Base-by-base conservation (phyloP, 371 early-diverging fungal species). In the Smittium culicis region DNA sequence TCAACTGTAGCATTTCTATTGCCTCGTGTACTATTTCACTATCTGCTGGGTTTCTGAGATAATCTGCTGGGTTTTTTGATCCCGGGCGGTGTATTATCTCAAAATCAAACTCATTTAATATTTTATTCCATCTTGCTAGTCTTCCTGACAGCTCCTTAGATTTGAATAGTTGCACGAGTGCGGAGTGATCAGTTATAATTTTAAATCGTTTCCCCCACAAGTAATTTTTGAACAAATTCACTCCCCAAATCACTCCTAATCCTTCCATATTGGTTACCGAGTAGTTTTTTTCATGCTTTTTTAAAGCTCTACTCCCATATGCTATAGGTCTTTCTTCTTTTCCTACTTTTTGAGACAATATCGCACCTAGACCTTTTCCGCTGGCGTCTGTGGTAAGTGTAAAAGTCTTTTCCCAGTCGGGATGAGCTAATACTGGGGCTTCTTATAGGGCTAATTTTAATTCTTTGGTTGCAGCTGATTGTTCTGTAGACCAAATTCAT, bases 241-340 rank as follows among this genome's bases (percentile, higher is more conserved):
- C n/a, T 27, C 29, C n/a, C 60, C 60, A 59, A 27, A n/a, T n/a
- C 29, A 59, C 60, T 31, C 16, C 60, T 11, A 59, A 11, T 59
- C 60, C 60, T 31, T 59, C 60, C n/a, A 59, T 5, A n/a, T 59
- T 27, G 11, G 29, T 79, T 29, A 59, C 31, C n/a, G 14, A 59
- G n/a, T 59, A 59, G n/a, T 59, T 59, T 59, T 32, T 5, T 59
- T 59, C 60, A 16, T 27, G 29, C n/a, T 59, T 59, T 5, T 59
- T 59, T 59, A 31, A 29, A 14, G 5, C n/a, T 59, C 60, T 5
- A n/a, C 60, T n/a, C n/a, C 29, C n/a, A 11, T 59, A 59, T 59
- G 27, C 60, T 29, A 59, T 59, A 11, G 60, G 60, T 59, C 5
- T 59, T 32, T n/a, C 60, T 29, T 59, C 31, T 5, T 32, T 32